These are phyloP conservation scores for Ophiostoma himal-ulmi DNA, from an alignment of 2,329 filamentous ascomycete species.

Conservation along the genomic window DNA sequence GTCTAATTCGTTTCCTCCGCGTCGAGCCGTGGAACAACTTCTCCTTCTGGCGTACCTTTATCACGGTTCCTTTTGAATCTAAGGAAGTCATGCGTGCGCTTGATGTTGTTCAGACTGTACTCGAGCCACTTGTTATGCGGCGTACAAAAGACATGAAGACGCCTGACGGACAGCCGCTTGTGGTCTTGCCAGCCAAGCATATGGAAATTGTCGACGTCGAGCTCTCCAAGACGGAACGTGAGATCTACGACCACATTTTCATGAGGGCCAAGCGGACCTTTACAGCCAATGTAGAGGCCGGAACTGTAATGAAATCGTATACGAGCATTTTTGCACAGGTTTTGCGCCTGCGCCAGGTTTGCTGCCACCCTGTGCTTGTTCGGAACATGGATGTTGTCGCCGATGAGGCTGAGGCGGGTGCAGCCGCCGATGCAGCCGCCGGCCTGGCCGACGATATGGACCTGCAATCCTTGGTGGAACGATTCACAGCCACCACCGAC, in stretches of 20 bases:
- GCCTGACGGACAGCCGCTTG: slow-evolving; percentile 67
- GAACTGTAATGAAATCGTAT: slow-evolving; percentile 89
- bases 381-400: slow-evolving; percentile 77
- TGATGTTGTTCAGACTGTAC: slow-evolving; percentile 92
- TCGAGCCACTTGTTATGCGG: slow-evolving; percentile 91
- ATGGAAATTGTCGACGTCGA: slow-evolving; percentile 85
- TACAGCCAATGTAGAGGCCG: slow-evolving; percentile 78
- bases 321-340: slow-evolving; percentile 98
- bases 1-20: slow-evolving; percentile 80
- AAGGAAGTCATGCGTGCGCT: slow-evolving; percentile 89
- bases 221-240: slow-evolving; percentile 74
- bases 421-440: slow-evolving; percentile 69
- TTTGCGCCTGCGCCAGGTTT: slow-evolving; percentile 82
- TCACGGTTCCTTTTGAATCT: slow-evolving; percentile 93
- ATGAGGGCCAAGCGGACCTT: slow-evolving; percentile 77
- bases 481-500: slow-evolving; percentile 67
- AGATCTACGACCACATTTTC: slow-evolving; percentile 90
- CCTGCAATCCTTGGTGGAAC: slow-evolving; percentile 73
- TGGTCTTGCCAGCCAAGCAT: slow-evolving; percentile 72
- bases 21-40: slow-evolving; percentile 99
- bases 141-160: slow-evolving; percentile 98
- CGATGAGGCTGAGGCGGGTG: slow-evolving; percentile 78
- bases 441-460: slow-evolving; percentile 96
- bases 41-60: slow-evolving; percentile 98
- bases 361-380: slow-evolving; percentile 86